Evolutionary conservation across 805 yeast species (phyloP), one percentile per base, ranked within the genome.

Genomic region (Candida ulmi): DNA sequence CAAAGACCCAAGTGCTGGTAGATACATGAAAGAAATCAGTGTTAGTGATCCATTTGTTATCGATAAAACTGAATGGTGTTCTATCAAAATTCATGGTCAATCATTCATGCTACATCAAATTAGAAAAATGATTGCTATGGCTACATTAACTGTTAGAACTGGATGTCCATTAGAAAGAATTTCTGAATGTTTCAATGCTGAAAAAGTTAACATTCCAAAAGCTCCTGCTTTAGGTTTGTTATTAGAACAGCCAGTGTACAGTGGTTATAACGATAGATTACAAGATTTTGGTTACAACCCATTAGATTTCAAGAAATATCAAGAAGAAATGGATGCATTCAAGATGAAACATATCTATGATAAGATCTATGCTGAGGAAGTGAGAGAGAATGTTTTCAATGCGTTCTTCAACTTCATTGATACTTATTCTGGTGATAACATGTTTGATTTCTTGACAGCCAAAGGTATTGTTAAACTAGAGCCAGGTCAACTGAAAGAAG

Each of bases 31-130:
- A 54, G 65, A 75, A 16, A 72, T 91, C 36, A 71, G 74, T 1
- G 95, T 88, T 0, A 76, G 88, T 15, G 95, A 86, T 2, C 98
- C 98, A 2, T 86, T 88, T 60, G 82, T 88, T 37, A 90, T 91
- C 49, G 86, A 90, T 55, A 88, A 86, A 35, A 88, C 96, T 7
- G 98, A 93, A 58, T 93, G 99, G 99, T 74, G 87, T 2, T 86
- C 96, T 2, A 83, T 93, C 55, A 90, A 91, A 66, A 87, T 93
- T 49, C 99, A 93, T 61, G 99, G 99, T 8, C 99, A 93, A 65
- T 87, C 96, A 4, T 93, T 93, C 63, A 93, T 93, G 98, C 72
- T 93, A 47, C 98, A 91, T 65, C 99, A 91, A 71, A 93, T 93
- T 57, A 80, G 99, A 59, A 93, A 93, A 60, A 93, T 93, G 98